Percentiles rank a stretch among this genome's conserved stretches.
These are phyloP conservation scores for Phoenix roebelenii DNA, from an alignment of 176 grass and related monocot species.

Conservation along the genomic window DNA sequence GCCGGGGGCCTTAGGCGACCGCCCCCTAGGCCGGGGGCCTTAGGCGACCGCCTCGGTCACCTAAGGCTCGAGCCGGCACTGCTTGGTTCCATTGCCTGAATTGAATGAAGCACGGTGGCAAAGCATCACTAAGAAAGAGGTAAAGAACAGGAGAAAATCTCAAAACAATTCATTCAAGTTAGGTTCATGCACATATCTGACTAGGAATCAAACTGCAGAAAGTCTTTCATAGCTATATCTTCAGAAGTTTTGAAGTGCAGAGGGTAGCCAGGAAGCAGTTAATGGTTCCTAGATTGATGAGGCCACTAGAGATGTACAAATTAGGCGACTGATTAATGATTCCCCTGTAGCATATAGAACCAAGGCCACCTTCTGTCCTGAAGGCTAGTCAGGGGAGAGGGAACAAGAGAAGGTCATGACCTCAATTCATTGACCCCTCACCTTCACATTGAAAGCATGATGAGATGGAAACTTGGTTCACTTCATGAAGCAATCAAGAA, in stretches of 20 bases:
- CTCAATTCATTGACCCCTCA: slow-evolving; percentile 25
- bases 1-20: no score
- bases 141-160: slow-evolving; percentile 30
- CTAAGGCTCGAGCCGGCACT: no score
- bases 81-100: slow-evolving; percentile 19
- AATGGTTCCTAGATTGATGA: no score
- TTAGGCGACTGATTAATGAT: neutral
- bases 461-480: slow-evolving; percentile 17
- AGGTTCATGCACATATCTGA: slow-evolving; percentile 18
- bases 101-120: slow-evolving; percentile 22
- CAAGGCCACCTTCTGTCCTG: neutral
- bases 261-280: slow-evolving; percentile 1
- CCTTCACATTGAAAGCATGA: slow-evolving; percentile 5
- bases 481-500: no score
- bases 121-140: neutral
- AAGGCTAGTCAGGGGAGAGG: neutral
- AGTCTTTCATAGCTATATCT: slow-evolving; percentile 24
- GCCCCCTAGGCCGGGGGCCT: no score
- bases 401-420: slow-evolving; percentile 15
- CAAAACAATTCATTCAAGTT: slow-evolving; percentile 4
- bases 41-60: no score
- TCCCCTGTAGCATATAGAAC: neutral
- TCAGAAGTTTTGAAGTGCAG: slow-evolving; percentile 23
- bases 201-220: slow-evolving; percentile 3
- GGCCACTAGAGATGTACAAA: neutral